Base-by-base conservation (phyloP, 768 basidiomycete genomes). In the Mycena epipterygia region DNA sequence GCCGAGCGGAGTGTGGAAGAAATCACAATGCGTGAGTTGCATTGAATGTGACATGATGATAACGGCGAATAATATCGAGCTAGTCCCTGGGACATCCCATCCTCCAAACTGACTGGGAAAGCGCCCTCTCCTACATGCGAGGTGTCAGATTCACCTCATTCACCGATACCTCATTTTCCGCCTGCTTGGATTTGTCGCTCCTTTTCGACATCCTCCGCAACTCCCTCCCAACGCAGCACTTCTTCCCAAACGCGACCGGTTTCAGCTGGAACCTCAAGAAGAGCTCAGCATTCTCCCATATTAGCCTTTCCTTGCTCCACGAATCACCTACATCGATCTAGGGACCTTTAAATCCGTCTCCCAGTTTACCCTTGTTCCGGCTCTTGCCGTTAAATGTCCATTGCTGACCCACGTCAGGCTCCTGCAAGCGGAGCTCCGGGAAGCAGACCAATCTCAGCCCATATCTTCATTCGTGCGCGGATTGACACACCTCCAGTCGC, bases 311-410 rank as follows among this genome's bases (percentile, higher is more conserved):
- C 30, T 62, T 25, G 17, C 48, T 0, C 60, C 60, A 0, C 30
- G 14, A 17, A 11, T 62, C 46, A 51, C 48, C 1, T 2, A 21
- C 9, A 25, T 62, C 9, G 5, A 3, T 17, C 32, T 62, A 1
- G 48, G 48, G 35, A 16, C 17, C 8, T 37, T 62, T 21, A 5
- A 33, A 51, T 51, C 46, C 30, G 29, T 29, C 16, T 3, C 35
- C 2, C 48, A 62, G 5, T 21, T 62, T 16, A 48, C 33, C 35
- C n/a, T 62, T 4, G 32, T 62, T 21, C 33, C 60, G 33, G 8
- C 60, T 27, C 60, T 62, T 14, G 48, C 48, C 2, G 19, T 39
- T 16, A 62, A 37, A 29, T 62, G 60, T 19, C 60, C 60, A 7
- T 21, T 48, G 6, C 16, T 62, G 11, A 62, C 33, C 8, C 33